Conservation (phyloP, 192 early-diverging fungal genomes). For the Ambispora gerdemannii region DNA sequence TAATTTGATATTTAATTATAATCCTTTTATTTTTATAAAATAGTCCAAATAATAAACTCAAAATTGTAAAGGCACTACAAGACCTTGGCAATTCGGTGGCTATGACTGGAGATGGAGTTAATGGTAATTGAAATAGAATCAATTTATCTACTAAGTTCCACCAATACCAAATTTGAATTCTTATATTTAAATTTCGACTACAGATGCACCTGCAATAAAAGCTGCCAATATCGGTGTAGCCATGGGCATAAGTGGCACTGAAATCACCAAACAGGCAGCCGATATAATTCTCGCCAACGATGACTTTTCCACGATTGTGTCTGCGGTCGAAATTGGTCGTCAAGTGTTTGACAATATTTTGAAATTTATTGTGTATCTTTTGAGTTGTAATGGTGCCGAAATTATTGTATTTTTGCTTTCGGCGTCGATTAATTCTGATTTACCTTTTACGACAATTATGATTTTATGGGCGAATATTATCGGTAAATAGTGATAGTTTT, state of each 20-base stretch:
- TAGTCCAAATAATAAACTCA: slow-evolving; percentile 92
- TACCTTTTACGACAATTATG: slow-evolving; percentile 90
- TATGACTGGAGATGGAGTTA: slow-evolving; percentile 97
- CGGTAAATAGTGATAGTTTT: slow-evolving; percentile 35
- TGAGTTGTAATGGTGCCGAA: slow-evolving; percentile 94
- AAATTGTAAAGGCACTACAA: slow-evolving; percentile 90
- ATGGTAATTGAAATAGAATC: too few relatives aligned
- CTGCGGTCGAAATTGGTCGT: slow-evolving; percentile 90
- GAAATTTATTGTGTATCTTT: slow-evolving; percentile 94
- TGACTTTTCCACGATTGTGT: slow-evolving; percentile 94
- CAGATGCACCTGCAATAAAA: slow-evolving; percentile 95
- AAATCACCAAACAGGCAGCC: slow-evolving; percentile 97
- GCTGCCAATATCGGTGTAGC: slow-evolving; percentile 94
- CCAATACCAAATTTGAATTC: too few relatives aligned
- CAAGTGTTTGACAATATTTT: slow-evolving; percentile 97
- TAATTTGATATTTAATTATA: background rate
- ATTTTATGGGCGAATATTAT: slow-evolving; percentile 98
- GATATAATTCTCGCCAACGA: slow-evolving; percentile 95
- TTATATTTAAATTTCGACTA: slow-evolving; percentile 42
- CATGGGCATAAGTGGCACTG: slow-evolving; percentile 94
- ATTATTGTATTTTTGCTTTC: slow-evolving; percentile 86
- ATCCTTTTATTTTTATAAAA: background rate
- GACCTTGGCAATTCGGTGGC: slow-evolving; percentile 69
- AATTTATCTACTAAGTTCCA: too few relatives aligned
- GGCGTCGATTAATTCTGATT: slow-evolving; percentile 67